Evolutionary conservation across 306 rosid species (phyloP).

Genomic region (Crotalaria pallida): DNA sequence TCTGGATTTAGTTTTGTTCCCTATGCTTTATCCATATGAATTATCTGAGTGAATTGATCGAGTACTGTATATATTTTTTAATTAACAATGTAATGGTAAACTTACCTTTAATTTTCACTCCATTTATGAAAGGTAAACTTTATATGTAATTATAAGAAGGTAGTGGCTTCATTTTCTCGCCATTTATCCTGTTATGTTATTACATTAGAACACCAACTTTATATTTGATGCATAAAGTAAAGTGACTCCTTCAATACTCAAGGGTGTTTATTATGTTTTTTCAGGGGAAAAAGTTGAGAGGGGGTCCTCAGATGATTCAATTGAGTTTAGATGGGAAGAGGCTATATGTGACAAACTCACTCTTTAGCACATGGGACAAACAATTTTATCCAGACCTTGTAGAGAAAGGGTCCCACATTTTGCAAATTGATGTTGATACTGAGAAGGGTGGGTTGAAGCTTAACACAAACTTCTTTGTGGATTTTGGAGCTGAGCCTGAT

Average conservation of each 20-base stretch:
- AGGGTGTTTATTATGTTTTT: background rate
- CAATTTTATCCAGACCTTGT: constrained; percentile 74
- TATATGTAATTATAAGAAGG: background rate
- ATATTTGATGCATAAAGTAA: background rate
- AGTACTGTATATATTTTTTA: background rate
- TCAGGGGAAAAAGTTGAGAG: constrained; percentile 77
- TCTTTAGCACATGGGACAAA: constrained; percentile 81
- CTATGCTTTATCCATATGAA: too few relatives aligned
- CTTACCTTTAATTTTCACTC: background rate
- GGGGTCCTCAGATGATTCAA: constrained; percentile 96
- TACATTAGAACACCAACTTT: background rate
- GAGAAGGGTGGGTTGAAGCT: constrained; percentile 71
- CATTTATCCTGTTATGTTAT: background rate
- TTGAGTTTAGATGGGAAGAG: constrained; percentile 85
- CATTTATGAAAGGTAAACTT: background rate
- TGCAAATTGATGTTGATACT: constrained; percentile 75
- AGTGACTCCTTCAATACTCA: background rate
- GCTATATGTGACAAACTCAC: constrained; percentile 83
- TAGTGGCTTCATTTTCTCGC: background rate
- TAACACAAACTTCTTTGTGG: constrained; percentile 78
- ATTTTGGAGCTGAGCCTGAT: constrained; percentile 82
- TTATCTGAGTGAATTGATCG: background rate
- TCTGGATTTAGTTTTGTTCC: too few relatives aligned
- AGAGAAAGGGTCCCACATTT: constrained; percentile 75
- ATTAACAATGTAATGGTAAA: too few relatives aligned